Percentiles rank a stretch among this genome's conserved stretches.
Evolutionary conservation across 2,329 filamentous ascomycete species (phyloP).

Genomic region (Capronia coronata): DNA sequence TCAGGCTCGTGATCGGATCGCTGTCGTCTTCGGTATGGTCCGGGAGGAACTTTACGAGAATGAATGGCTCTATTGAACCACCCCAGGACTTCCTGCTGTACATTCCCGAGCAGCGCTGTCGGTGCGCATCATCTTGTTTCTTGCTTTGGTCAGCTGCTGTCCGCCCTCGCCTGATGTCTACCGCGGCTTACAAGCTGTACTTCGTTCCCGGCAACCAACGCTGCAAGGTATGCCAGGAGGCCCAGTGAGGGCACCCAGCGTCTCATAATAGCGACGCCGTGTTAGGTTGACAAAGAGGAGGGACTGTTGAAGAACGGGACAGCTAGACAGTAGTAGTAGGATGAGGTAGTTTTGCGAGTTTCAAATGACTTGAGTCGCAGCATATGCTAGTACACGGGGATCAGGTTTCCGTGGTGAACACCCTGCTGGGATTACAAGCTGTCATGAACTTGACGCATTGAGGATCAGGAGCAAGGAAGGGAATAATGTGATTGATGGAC

Average conservation of each 20-base stretch:
- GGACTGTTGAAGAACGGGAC: neutral
- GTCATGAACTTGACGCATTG: no score
- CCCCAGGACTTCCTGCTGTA: constrained; percentile 87
- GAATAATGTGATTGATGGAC: neutral
- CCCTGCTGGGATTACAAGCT: no score
- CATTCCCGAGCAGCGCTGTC: constrained; percentile 87
- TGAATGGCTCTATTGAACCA: constrained; percentile 80
- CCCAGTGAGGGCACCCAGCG: constrained; percentile 26
- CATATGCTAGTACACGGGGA: neutral
- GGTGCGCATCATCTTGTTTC: constrained; percentile 69
- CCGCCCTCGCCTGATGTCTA: neutral
- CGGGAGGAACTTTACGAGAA: constrained; percentile 65
- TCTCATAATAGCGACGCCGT: constrained; percentile 12
- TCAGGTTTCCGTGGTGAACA: neutral
- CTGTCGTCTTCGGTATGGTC: constrained; percentile 54
- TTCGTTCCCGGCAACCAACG: constrained; percentile 39
- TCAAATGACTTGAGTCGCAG: neutral
- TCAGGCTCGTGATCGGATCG: constrained; percentile 72
- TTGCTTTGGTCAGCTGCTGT: constrained; percentile 35
- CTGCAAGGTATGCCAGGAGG: constrained; percentile 23
- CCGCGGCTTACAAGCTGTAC: constrained; percentile 38
- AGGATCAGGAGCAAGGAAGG: neutral
- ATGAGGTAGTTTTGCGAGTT: neutral
- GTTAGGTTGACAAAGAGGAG: neutral
- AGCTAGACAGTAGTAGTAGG: neutral